These are phyloP conservation scores for Lentithecium fluviatile DNA, from an alignment of 495 filamentous ascomycete genomes.

Conservation along the genomic window DNA sequence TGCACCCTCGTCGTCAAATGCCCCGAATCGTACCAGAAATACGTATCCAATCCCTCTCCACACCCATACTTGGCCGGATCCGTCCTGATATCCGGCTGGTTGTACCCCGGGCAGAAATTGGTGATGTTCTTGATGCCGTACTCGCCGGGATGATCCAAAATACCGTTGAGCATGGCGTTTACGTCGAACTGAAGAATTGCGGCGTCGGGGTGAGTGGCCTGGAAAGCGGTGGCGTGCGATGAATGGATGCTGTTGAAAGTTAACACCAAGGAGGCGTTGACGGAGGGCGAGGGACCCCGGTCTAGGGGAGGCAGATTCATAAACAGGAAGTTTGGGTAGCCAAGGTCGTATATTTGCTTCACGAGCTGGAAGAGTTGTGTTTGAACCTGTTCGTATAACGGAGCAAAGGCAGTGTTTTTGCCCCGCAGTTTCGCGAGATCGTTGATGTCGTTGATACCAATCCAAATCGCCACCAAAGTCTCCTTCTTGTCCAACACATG, in stretches of 20 bases:
- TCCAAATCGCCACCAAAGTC: constrained; percentile 10
- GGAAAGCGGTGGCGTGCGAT: constrained; percentile 37
- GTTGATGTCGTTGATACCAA: constrained; percentile 37
- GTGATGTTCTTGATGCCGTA: constrained; percentile 54
- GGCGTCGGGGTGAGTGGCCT: constrained; percentile 21
- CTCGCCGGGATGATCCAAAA: constrained; percentile 47
- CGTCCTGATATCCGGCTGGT: constrained; percentile 50
- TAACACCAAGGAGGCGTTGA: constrained; percentile 49
- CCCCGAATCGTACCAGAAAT: constrained; percentile 42
- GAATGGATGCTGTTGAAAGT: constrained; percentile 47
- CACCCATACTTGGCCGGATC: constrained; percentile 51
- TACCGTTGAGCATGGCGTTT: constrained; percentile 44
- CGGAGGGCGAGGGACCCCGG: constrained; percentile 47
- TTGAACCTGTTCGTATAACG: constrained; percentile 42
- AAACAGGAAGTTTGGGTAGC: constrained; percentile 51
- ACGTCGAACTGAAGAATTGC: not conserved
- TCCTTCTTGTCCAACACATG: constrained; percentile 1
- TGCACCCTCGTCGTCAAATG: constrained; percentile 53
- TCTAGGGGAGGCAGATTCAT: constrained; percentile 55
- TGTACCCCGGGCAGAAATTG: constrained; percentile 50
- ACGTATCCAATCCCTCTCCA: constrained; percentile 42
- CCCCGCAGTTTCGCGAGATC: constrained; percentile 18
- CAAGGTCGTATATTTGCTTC: constrained; percentile 44
- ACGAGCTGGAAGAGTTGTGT: constrained; percentile 47
- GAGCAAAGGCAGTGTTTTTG: constrained; percentile 20